These are phyloP conservation scores for Salix udensis DNA, from an alignment of 345 rosid genomes.

Conservation along the genomic window DNA sequence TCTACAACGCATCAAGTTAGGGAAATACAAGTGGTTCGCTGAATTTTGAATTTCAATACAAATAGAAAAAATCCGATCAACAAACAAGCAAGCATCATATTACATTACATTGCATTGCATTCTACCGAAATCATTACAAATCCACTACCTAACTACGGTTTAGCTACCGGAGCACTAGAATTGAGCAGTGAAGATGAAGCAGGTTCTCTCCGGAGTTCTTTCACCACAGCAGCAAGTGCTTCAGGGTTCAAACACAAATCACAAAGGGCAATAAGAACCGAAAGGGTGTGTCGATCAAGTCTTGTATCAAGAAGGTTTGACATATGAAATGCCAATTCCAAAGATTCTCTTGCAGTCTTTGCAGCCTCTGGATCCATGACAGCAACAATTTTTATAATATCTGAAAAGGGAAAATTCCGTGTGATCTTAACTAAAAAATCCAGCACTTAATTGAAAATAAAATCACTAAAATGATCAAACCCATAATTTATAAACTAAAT, in stretches of 20 bases:
- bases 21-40: background rate
- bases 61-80: background rate
- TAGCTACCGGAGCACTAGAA: background rate
- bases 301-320: slow-evolving; percentile 6
- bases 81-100: background rate
- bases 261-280: slow-evolving; percentile 9
- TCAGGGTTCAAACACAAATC: slow-evolving; percentile 17
- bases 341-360: slow-evolving; percentile 1
- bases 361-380: slow-evolving; percentile 12
- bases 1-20: background rate
- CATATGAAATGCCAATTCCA: slow-evolving; percentile 14
- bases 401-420: background rate
- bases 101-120: background rate
- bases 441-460: background rate
- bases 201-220: slow-evolving; percentile 1
- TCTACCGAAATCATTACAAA: background rate
- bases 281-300: slow-evolving; percentile 13
- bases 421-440: background rate
- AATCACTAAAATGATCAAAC: background rate
- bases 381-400: background rate
- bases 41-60: background rate
- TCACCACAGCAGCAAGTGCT: slow-evolving; percentile 12
- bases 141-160: background rate
- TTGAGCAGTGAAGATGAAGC: background rate
- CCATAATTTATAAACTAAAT: background rate